These are phyloP conservation scores for Hymenoscyphus fructigenus DNA, from an alignment of 2,329 filamentous ascomycete genomes.

Conservation along the genomic window DNA sequence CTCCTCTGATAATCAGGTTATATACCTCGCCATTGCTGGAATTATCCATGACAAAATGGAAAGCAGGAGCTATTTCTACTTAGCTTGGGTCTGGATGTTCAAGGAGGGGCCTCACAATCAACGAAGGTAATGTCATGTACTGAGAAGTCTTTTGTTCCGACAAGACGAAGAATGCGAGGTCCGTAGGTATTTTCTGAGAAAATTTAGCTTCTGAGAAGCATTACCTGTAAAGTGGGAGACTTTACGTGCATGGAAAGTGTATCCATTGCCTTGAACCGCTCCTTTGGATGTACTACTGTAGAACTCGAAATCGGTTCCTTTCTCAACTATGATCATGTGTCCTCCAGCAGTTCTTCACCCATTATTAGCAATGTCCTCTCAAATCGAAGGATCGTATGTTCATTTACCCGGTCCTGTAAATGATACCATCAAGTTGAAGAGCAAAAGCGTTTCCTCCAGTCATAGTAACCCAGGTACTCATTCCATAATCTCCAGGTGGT, in stretches of 20 bases:
- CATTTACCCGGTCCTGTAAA: constrained; percentile 49
- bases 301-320: constrained; percentile 52
- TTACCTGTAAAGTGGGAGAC: too few relatives aligned
- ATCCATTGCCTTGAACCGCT: constrained; percentile 53
- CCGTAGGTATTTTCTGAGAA: constrained; percentile 17
- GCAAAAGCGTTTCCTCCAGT: constrained; percentile 48
- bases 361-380: neutral
- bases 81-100: neutral
- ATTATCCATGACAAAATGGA: constrained; percentile 49
- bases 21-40: constrained; percentile 52
- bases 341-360: constrained; percentile 40
- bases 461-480: constrained; percentile 50
- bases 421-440: constrained; percentile 52
- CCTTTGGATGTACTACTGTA: constrained; percentile 52
- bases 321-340: constrained; percentile 54
- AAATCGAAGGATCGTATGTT: neutral
- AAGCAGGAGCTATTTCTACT: constrained; percentile 8
- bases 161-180: constrained; percentile 21
- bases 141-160: constrained; percentile 26
- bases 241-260: constrained; percentile 43
- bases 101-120: constrained; percentile 19
- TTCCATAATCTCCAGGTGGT: constrained; percentile 36
- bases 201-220: too few relatives aligned
- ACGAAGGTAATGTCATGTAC: constrained; percentile 31
- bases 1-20: constrained; percentile 55